These are phyloP conservation scores for Candida glucosophila DNA, from an alignment of 1,139 yeast genomes.

Conservation along the genomic window DNA sequence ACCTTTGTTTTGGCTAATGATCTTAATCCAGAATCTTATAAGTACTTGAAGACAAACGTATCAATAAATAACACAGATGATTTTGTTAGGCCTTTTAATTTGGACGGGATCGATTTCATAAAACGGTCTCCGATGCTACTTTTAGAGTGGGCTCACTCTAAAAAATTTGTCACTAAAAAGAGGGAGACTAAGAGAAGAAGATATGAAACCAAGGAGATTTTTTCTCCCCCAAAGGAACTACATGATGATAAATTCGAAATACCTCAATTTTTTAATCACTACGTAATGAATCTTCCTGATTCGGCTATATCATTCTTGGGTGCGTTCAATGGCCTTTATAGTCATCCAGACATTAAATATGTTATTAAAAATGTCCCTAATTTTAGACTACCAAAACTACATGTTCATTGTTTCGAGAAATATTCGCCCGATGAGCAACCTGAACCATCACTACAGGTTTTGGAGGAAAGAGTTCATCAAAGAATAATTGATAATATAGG, in stretches of 20 bases:
- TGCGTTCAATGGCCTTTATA: conserved; percentile 65
- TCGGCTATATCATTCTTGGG: conserved; percentile 81
- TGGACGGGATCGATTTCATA: conserved; percentile 82
- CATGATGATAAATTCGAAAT: conserved; percentile 19
- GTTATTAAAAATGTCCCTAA: conserved; percentile 26
- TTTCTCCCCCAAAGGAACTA: conserved; percentile 16
- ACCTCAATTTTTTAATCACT: conserved; percentile 62
- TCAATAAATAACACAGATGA: conserved; percentile 49
- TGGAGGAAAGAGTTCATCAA: conserved; percentile 53
- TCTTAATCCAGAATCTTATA: conserved; percentile 78
- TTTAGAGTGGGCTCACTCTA: conserved; percentile 22
- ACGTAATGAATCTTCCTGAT: conserved; percentile 94
- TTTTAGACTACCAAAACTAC: conserved; percentile 64
- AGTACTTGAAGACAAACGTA: conserved; percentile 61
- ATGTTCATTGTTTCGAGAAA: conserved; percentile 91
- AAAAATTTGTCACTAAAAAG: conserved; percentile 18
- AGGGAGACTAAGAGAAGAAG: conserved; percentile 25
- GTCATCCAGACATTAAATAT: conserved; percentile 27
- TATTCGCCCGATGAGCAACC: conserved; percentile 57
- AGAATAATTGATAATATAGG: conserved; percentile 50
- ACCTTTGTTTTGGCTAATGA: conserved; percentile 87
- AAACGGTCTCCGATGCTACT: conserved; percentile 48
- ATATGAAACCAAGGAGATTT: conserved; percentile 17
- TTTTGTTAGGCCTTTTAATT: conserved; percentile 57
- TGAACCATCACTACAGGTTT: conserved; percentile 58